Evolutionary conservation across 495 filamentous ascomycete genomes (phyloP).

Genomic region (Choiromyces venosus): DNA sequence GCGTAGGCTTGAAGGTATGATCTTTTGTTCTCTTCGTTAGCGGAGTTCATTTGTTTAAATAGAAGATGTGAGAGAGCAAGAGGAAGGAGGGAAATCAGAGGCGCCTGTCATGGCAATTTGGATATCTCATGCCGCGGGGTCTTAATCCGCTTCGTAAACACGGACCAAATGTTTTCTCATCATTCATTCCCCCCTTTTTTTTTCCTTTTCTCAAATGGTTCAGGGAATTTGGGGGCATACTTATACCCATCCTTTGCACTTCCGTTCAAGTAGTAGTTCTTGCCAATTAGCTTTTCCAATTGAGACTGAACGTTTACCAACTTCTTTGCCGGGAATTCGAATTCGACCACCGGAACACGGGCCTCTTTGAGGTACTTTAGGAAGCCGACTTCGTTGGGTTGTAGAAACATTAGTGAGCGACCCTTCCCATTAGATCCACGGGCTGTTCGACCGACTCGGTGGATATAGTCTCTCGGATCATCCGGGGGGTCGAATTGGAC

Average conservation of each 20-base stretch:
- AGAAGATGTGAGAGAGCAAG: not conserved
- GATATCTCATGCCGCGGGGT: conserved; percentile 5
- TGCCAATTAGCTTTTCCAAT: conserved; percentile 83
- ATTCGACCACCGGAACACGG: conserved; percentile 88
- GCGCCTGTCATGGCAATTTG: conserved; percentile 4
- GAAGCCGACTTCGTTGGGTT: conserved; percentile 89
- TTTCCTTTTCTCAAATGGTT: not conserved
- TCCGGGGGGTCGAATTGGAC: conserved; percentile 93
- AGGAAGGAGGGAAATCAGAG: not conserved
- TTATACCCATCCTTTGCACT: conserved; percentile 59
- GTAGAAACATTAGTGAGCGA: conserved; percentile 80
- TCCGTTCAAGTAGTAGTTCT: conserved; percentile 97
- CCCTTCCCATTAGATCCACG: conserved; percentile 79
- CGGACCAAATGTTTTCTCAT: conserved; percentile 6
- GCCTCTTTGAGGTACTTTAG: conserved; percentile 86
- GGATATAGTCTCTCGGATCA: conserved; percentile 89
- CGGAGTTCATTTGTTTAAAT: not conserved
- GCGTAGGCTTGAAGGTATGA: conserved; percentile 94
- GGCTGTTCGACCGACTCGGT: conserved; percentile 92
- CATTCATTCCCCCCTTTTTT: not conserved
- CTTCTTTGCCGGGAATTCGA: conserved; percentile 87
- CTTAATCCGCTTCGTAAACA: conserved; percentile 9
- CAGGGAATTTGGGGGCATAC: conserved; percentile 16
- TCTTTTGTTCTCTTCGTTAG: conserved; percentile 38
- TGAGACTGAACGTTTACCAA: conserved; percentile 93